Evolutionary conservation across 177 flowering plant genomes (phyloP), one percentile per base, ranked within the genome.

Genomic region (Vitis hybrid): DNA sequence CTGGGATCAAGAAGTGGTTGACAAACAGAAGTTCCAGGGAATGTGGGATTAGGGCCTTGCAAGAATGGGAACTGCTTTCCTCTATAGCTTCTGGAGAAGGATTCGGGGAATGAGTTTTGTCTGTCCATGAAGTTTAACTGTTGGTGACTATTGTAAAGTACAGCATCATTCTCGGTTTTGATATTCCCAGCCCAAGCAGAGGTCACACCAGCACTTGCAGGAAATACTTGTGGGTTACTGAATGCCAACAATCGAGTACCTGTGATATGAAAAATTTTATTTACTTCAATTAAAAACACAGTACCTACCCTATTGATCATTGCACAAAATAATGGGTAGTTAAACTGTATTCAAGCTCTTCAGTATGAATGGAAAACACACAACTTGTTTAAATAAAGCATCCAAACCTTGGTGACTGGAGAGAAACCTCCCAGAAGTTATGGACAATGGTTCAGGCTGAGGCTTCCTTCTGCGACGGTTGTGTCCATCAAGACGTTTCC

Each of bases 401-500:
- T 60, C 1, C 77, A 30, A 64, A 91, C 95, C 93, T 88, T 80
- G 89, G 67, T 80, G 80, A 70, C 67, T 67, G 26, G 89, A 18
- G 55, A 79, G 74, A 65, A 83, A 75, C 66, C 77, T 72, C 66
- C 78, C 80, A 23, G 87, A 64, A 71, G 68, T 87, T 49, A 74
- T 30, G 30, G 85, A 64, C 50, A 80, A 5, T 40, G 92, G 52
- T 40, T 91, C 97, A 11, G 89, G 84, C 75, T 87, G 98, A 76
- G 92, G 83, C 85, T 93, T 93, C 75, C 98, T 84, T 50, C 97
- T 81, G 30, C 98, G 91, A 60, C 90, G 72, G 76, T 93, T 93
- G 77, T 93, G 98, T 45, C 97, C 97, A 78, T 89, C 97, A 58
- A 93, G 95, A 23, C 97, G 89, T 77, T 91, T 93, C 74, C 98